Conservation (phyloP, 768 basidiomycete species). For the Pholiota molesta region DNA sequence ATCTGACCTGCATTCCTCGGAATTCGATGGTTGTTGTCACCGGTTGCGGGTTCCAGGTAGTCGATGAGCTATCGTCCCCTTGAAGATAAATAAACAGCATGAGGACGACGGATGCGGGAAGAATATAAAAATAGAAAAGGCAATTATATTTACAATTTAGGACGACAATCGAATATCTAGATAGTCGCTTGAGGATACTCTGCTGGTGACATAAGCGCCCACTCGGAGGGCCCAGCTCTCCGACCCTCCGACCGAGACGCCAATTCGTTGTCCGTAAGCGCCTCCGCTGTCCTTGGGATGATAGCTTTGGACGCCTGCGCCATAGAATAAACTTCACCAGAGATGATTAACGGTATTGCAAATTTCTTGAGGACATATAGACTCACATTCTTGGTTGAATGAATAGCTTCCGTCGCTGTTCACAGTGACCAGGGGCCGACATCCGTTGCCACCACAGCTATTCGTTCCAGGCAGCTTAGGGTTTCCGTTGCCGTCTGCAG, state of each 20-base stretch:
- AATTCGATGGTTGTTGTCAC: slow-evolving; percentile 67
- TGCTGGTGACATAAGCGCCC: slow-evolving; percentile 63
- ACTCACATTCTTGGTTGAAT: slow-evolving; percentile 74
- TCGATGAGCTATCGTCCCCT: slow-evolving; percentile 53
- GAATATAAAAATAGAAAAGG: not conserved
- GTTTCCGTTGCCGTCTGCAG: slow-evolving; percentile 61
- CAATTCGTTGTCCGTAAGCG: slow-evolving; percentile 70
- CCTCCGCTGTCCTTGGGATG: slow-evolving; percentile 70
- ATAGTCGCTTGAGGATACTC: slow-evolving; percentile 58
- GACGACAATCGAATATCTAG: slow-evolving; percentile 72
- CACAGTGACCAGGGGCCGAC: slow-evolving; percentile 67
- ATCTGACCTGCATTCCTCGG: slow-evolving; percentile 56
- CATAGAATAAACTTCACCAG: slow-evolving; percentile 61
- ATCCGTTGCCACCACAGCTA: slow-evolving; percentile 64
- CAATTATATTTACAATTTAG: slow-evolving; percentile 59
- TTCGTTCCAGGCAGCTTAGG: slow-evolving; percentile 66
- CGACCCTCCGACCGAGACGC: slow-evolving; percentile 59
- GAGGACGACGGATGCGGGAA: not conserved
- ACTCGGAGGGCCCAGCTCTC: slow-evolving; percentile 64
- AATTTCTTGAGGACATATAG: not conserved
- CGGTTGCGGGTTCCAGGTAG: slow-evolving; percentile 58
- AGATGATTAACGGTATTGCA: not conserved
- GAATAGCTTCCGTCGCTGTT: slow-evolving; percentile 64
- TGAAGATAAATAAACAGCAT: not conserved
- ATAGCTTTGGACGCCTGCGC: slow-evolving; percentile 77